Base-by-base conservation (phyloP, 371 early-diverging fungal species). In the Antonospora locustae region DNA sequence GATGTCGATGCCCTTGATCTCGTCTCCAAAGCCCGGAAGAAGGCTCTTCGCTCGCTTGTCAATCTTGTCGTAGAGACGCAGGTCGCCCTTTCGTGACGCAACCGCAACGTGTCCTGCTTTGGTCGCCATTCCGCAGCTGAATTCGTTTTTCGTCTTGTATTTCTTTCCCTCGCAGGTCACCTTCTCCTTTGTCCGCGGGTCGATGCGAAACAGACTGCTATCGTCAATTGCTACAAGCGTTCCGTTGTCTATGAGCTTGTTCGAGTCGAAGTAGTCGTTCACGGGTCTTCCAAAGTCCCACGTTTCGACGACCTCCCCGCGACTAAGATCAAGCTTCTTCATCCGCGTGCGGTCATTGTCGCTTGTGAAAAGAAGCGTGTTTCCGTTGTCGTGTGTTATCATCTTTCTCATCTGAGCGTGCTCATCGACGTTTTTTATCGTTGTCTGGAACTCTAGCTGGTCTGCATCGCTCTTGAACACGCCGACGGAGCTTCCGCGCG, bases 281-380 rank as follows among this genome's bases (percentile, higher is more conserved):
- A 90, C 71, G 17, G 79, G 77, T 22, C 76, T 77, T 4, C 82
- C 78, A 14, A 67, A 39, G 16, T 66, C 79, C 87, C 87, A 90
- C 63, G 84, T 84, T 52, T 90, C 87, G 5, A 88, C 87, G 23
- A 93, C 79, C 69, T 86, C 82, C 16, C 85, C 90, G 58, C 77
- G 75, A 56, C 86, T 85, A 24, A 91, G 65, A 71, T 93, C 92
- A 81, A 91, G 81, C 50, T 79, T 80, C 72, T 80, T 84, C 27
- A 90, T 73, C 28, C 75, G 79, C 57, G 81, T 73, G 32, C 73
- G 65, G 32, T 85, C 79, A 40, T 58, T 49, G 22, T 45, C 39
- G 38, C 69, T 65, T 20, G 65, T 47, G 29, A 55, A 43, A n/a
- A 75, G 57, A 12, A 75, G 40, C 25, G 45, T 41, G 3, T 53